Base-by-base conservation (phyloP, 768 basidiomycete species). In the Trametes gibbosa region DNA sequence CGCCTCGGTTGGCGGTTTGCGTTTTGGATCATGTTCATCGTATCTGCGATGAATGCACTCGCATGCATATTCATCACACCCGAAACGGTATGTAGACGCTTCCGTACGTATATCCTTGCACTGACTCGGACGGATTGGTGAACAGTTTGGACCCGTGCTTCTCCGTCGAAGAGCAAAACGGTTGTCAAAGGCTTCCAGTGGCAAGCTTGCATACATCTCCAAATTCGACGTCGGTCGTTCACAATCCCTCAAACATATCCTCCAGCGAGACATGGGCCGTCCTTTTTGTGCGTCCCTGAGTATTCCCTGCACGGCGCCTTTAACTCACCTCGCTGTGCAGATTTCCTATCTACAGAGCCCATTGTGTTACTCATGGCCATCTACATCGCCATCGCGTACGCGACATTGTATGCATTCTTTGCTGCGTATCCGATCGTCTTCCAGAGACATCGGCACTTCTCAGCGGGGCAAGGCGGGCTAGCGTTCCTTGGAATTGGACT, bases 401-500 rank as follows among this genome's bases (percentile, higher is more conserved):
- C 83, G 25, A 83, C 78, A 2, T 76, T 87, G 0, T 87, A 87
- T 67, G 81, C 84, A 14, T 76, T 85, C 61, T 86, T 88, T 70
- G 79, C 84, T 10, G 84, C 81, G 7, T 84, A 80, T 68, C 83
- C 83, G 10, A 81, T 84, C 59, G 78, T 84, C 12, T 84, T 84
- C 70, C 78, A 83, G 64, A 70, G 78, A 13, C 79, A 80, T 64
- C 76, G 79, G 16, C 74, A 76, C 34, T 84, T 84, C 66, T 76
- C 78, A 16, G 73, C 82, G 9, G 83, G 83, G 1, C 70, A 83
- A 64, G 77, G 79, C 23, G 84, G 85, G 6, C 77, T 87, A 13
- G 81, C 85, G 0, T 89, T 87, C 70, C 75, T 85, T 46, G 86
- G 85, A 3, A 78, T 89, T 41, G 86, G 85, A 0, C 62, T 84